A percentile compares a stretch with the other conserved stretches of the same genome.
These are phyloP conservation scores for Oryza rufipogon DNA, from an alignment of 176 grass and related monocot species.

Conservation along the genomic window DNA sequence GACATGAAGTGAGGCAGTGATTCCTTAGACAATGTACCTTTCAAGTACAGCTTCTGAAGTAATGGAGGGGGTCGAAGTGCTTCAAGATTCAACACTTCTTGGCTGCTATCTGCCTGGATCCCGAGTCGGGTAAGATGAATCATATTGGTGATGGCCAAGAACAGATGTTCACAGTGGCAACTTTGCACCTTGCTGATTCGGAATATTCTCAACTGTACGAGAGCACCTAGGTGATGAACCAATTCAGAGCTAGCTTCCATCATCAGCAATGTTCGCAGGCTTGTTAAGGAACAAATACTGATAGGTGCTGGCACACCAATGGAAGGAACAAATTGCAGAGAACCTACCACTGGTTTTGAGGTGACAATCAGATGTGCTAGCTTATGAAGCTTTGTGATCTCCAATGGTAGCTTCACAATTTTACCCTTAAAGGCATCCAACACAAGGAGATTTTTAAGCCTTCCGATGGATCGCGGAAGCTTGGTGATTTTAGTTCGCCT, in stretches of 20 bases:
- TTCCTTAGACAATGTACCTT: constrained; percentile 16
- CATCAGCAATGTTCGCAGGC: constrained; percentile 10
- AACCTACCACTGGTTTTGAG: constrained; percentile 11
- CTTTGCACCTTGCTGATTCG: constrained; percentile 38
- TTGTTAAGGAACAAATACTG: constrained; percentile 28
- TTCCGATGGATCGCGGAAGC: constrained; percentile 19
- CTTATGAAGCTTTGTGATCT: constrained; percentile 17
- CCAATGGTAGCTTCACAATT: constrained; percentile 25
- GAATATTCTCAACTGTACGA: constrained; percentile 34
- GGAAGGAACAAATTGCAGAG: constrained; percentile 38
- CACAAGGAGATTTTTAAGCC: constrained; percentile 35
- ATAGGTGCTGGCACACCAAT: constrained; percentile 29
- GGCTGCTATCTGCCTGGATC: constrained; percentile 24
- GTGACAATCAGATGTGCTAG: constrained; percentile 36
- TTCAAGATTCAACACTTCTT: constrained; percentile 29
- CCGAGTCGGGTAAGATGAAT: constrained; percentile 36
- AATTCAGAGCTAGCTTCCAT: constrained; percentile 37
- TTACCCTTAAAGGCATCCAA: background rate
- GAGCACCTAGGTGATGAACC: constrained; percentile 21
- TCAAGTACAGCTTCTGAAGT: constrained; percentile 32
- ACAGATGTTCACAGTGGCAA: constrained; percentile 25
- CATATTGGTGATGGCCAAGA: constrained; percentile 39
- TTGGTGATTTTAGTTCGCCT: background rate
- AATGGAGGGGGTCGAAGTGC: constrained; percentile 28
- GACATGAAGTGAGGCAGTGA: constrained; percentile 19